phyloP scores from a whole-genome alignment of 768 basidiomycete species.

The Tulasnella sp. region DNA sequence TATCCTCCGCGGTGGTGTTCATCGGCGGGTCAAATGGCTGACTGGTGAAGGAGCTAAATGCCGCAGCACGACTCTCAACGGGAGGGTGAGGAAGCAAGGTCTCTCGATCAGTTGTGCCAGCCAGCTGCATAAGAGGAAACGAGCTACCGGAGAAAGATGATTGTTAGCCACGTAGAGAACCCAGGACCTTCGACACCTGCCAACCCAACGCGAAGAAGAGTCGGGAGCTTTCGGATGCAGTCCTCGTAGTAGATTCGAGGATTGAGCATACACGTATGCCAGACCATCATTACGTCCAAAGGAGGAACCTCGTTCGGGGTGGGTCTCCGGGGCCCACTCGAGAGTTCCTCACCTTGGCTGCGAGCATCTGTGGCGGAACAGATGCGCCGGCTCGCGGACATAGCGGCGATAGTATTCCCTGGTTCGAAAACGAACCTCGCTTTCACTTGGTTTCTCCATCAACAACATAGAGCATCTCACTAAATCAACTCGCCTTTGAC shows the following conservation, averaged over 20 bases:
- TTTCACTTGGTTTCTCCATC: no score
- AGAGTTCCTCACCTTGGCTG: neutral
- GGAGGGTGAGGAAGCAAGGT: conserved; percentile 1
- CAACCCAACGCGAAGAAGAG: neutral
- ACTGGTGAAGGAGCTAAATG: neutral
- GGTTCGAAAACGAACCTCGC: no score
- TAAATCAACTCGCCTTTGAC: no score
- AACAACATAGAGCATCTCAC: no score
- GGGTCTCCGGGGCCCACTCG: neutral
- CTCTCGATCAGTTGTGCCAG: neutral
- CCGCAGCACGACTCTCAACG: neutral
- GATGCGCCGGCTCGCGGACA: no score
- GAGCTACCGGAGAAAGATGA: neutral
- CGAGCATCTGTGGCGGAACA: no score
- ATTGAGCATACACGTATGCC: conserved; percentile 18
- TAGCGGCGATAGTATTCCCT: no score
- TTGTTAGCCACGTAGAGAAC: neutral
- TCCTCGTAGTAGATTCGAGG: conserved; percentile 17
- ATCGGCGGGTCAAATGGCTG: conserved; percentile 12
- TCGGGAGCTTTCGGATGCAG: neutral
- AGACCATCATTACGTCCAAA: conserved; percentile 18
- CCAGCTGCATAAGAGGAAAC: conserved; percentile 15
- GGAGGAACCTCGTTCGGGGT: conserved; percentile 11
- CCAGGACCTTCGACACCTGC: neutral
- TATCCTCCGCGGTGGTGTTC: neutral